These are phyloP conservation scores for Aspergillus egyptiacus DNA, from an alignment of 495 filamentous ascomycete genomes.

Conservation along the genomic window DNA sequence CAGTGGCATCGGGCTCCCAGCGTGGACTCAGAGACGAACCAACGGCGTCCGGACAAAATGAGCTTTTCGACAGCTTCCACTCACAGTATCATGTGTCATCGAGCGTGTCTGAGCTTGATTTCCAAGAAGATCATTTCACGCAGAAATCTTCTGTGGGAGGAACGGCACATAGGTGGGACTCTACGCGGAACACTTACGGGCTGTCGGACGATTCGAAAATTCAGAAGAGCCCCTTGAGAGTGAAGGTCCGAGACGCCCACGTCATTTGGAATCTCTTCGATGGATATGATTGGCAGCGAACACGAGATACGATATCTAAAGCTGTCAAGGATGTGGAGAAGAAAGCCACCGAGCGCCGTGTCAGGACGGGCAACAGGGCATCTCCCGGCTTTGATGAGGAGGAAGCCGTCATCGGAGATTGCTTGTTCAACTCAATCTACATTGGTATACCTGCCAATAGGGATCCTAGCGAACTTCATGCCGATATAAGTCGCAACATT, in stretches of 20 bases:
- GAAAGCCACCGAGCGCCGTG: constrained; percentile 67
- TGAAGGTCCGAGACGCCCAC: constrained; percentile 79
- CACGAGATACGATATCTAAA: constrained; percentile 76
- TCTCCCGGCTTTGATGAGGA: constrained; percentile 53
- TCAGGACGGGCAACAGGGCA: constrained; percentile 40
- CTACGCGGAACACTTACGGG: constrained; percentile 64
- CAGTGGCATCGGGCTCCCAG: constrained; percentile 30
- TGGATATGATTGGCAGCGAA: constrained; percentile 92
- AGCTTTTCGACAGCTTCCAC: constrained; percentile 59
- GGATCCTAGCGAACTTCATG: constrained; percentile 72
- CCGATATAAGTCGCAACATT: constrained; percentile 79
- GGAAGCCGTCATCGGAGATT: constrained; percentile 85
- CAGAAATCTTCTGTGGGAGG: constrained; percentile 53
- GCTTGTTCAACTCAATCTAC: constrained; percentile 98
- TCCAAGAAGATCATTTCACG: constrained; percentile 79
- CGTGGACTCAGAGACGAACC: constrained; percentile 36
- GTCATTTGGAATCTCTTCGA: constrained; percentile 98
- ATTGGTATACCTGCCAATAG: constrained; percentile 84
- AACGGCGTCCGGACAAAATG: constrained; percentile 37
- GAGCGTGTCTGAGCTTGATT: constrained; percentile 50
- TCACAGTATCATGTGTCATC: constrained; percentile 50
- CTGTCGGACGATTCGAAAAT: constrained; percentile 55
- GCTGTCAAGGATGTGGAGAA: constrained; percentile 81
- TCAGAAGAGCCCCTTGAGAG: constrained; percentile 64
- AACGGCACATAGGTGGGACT: constrained; percentile 74